Conservation (phyloP, 129 eudicot genomes). For the Flaveria sonorensis region DNA sequence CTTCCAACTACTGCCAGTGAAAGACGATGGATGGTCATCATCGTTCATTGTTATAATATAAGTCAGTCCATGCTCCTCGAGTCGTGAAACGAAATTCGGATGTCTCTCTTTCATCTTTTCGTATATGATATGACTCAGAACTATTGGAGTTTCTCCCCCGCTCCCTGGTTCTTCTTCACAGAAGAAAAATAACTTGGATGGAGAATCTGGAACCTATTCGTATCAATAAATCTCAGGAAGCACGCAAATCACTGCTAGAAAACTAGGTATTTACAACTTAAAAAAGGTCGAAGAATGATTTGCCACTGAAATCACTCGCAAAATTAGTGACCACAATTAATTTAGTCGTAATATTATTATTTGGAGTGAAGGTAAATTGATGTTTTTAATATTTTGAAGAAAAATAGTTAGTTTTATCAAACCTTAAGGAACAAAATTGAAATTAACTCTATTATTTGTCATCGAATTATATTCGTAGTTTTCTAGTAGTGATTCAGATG, state of each 20-base stretch:
- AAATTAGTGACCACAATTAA: no score
- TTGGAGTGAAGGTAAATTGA: no score
- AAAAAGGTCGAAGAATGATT: no score
- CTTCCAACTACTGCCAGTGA: constrained; percentile 33
- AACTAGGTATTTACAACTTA: no score
- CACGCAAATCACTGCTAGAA: no score
- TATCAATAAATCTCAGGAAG: not conserved
- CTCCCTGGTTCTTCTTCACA: constrained; percentile 31
- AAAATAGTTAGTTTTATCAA: no score
- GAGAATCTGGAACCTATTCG: constrained; percentile 37
- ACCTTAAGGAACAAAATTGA: no score
- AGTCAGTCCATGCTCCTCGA: constrained; percentile 33
- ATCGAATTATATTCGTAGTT: no score
- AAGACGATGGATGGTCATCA: constrained; percentile 11
- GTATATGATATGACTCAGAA: constrained; percentile 21
- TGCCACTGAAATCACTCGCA: no score
- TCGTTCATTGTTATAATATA: constrained; percentile 3
- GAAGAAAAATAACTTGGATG: constrained; percentile 31
- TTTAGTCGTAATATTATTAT: no score
- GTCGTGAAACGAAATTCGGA: constrained; percentile 16
- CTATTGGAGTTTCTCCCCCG: constrained; percentile 27
- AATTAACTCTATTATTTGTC: no score
- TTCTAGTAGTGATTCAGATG: not conserved
- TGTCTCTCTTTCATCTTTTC: constrained; percentile 27
- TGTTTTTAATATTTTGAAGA: no score